Evolutionary conservation across 768 basidiomycete genomes (phyloP).

Genomic region (Mrakia blollopis): DNA sequence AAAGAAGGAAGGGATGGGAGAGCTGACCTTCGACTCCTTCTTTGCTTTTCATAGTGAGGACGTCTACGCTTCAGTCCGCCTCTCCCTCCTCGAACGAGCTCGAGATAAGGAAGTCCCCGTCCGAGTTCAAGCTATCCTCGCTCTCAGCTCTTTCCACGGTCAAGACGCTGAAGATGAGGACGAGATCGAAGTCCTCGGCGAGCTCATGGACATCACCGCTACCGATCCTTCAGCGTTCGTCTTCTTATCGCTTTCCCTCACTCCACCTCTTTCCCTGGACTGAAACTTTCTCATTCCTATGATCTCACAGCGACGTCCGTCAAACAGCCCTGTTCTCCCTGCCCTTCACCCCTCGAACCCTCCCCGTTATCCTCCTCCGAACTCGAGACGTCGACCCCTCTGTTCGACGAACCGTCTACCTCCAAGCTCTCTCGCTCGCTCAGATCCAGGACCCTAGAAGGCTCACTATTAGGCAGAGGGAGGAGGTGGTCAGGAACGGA

Average conservation of each 20-base stretch:
- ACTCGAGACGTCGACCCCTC: conserved; percentile 72
- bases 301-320: conserved; percentile 68
- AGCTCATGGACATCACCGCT: conserved; percentile 62
- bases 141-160: conserved; percentile 68
- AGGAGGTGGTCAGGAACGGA: conserved; percentile 72
- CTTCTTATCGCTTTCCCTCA: not conserved
- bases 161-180: conserved; percentile 39
- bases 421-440: conserved; percentile 57
- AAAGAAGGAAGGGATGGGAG: too few species aligned
- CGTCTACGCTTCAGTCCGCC: conserved; percentile 59
- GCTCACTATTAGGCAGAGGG: conserved; percentile 67
- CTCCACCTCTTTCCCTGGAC: not conserved
- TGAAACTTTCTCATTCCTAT: not conserved
- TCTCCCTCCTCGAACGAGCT: conserved; percentile 63
- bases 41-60: conserved; percentile 58
- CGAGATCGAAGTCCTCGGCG: conserved; percentile 49
- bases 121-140: conserved; percentile 72
- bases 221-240: conserved; percentile 74
- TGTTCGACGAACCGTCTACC: conserved; percentile 70
- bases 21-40: not conserved
- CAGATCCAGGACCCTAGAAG: conserved; percentile 58
- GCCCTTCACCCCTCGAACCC: conserved; percentile 53
- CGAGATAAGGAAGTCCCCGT: conserved; percentile 73
- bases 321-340: conserved; percentile 70
- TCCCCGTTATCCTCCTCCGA: conserved; percentile 66